Conservation (phyloP, 345 rosid genomes). For the Eucalyptus rudis region DNA sequence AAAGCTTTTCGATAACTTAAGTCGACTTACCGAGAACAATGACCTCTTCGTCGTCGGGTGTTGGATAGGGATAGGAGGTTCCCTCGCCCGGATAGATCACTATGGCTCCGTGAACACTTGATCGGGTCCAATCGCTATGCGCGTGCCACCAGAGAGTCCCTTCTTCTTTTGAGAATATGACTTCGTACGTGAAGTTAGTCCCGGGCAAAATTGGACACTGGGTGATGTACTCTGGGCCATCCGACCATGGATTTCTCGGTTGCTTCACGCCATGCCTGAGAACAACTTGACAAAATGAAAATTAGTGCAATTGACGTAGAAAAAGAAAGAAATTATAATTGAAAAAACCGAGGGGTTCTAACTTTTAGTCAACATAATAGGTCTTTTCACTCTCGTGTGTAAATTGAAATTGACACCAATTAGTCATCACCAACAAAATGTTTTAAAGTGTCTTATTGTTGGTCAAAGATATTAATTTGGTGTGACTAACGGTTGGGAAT, state of each 20-base stretch:
- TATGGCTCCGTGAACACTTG: conserved; percentile 8
- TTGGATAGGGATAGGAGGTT: not conserved
- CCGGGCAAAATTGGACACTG: conserved; percentile 4
- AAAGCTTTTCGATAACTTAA: not conserved
- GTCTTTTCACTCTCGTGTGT: not conserved
- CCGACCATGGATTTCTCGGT: conserved; percentile 10
- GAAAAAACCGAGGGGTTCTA: not conserved
- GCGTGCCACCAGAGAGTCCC: conserved; percentile 7
- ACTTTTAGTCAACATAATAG: not conserved
- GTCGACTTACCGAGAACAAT: not conserved
- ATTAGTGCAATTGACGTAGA: not conserved
- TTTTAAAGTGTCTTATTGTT: not conserved
- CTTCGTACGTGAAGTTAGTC: not conserved
- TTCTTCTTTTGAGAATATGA: conserved; percentile 4
- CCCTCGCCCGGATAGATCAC: not conserved
- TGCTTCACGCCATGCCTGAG: conserved; percentile 1
- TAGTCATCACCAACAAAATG: not conserved
- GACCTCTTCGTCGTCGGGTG: not conserved
- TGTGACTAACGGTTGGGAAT: not conserved
- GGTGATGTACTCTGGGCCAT: conserved; percentile 7
- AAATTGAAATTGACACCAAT: not conserved
- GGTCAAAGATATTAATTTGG: not conserved
- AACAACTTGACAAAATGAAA: not conserved
- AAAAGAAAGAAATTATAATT: not conserved
- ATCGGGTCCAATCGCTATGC: conserved; percentile 4